phyloP scores from a whole-genome alignment of 73 alveolate genomes.

The Paraurostyla sp. region DNA sequence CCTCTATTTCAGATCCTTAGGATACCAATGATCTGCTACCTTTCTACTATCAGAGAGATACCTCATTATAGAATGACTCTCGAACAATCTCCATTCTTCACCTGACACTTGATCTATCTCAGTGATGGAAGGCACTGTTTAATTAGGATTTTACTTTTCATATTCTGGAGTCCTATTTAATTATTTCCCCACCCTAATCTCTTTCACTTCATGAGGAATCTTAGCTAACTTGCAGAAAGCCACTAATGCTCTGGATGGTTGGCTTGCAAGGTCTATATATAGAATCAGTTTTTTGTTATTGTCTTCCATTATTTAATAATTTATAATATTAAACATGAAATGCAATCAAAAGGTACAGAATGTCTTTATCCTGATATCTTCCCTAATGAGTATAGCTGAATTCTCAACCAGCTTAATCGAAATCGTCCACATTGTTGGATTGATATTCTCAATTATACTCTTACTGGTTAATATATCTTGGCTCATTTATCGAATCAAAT shows the following conservation, averaged over 20 bases:
- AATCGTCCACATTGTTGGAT: constrained; percentile 15
- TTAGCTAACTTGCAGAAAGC: constrained; percentile 68
- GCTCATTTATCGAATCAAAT: background rate
- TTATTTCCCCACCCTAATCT: constrained; percentile 58
- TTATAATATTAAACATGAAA: background rate
- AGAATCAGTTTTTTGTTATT: background rate
- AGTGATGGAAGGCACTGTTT: constrained; percentile 73
- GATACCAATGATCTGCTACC: constrained; percentile 87
- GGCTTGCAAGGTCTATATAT: constrained; percentile 71
- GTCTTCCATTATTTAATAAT: background rate
- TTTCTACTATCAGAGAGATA: constrained; percentile 60
- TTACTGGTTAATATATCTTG: background rate
- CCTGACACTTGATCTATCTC: constrained; percentile 66
- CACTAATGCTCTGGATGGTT: constrained; percentile 77
- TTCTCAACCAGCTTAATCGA: background rate
- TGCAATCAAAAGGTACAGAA: background rate
- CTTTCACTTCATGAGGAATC: constrained; percentile 59
- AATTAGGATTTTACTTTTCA: constrained; percentile 62
- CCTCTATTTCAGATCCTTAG: constrained; percentile 63
- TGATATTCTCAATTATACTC: background rate
- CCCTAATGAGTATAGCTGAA: background rate
- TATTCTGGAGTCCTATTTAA: constrained; percentile 63
- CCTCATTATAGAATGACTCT: constrained; percentile 79
- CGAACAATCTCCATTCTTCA: constrained; percentile 57
- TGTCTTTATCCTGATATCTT: background rate